Percentiles rank a stretch among this genome's conserved stretches.
Conservation (phyloP, 2,329 filamentous ascomycete genomes). For the Clonostachys rhizophaga region DNA sequence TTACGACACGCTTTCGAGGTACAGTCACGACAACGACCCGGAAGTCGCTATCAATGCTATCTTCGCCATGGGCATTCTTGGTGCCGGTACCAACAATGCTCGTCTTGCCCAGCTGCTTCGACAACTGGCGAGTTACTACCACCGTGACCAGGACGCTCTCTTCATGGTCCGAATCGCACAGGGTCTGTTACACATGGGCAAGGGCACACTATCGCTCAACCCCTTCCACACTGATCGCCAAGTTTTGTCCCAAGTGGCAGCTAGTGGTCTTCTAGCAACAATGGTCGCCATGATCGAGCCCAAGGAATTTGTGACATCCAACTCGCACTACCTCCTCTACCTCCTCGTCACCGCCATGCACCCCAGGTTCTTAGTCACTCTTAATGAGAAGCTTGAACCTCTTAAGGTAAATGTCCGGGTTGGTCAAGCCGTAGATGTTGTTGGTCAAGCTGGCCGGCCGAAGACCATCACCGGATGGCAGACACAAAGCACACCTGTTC, state of each 20-base stretch:
- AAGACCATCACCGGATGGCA: constrained; percentile 99
- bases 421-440: constrained; percentile 95
- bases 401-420: constrained; percentile 94
- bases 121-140: constrained; percentile 96
- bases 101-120: constrained; percentile 89
- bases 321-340: constrained; percentile 89
- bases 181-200: constrained; percentile 97
- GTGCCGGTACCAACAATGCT: constrained; percentile 97
- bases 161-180: constrained; percentile 99
- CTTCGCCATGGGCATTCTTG: constrained; percentile 96
- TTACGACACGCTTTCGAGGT: constrained; percentile 94
- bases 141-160: constrained; percentile 89
- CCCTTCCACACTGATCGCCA: constrained; percentile 99
- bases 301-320: constrained; percentile 70
- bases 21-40: constrained; percentile 97
- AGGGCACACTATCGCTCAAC: constrained; percentile 91
- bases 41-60: constrained; percentile 98
- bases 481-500: constrained; percentile 96
- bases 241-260: constrained; percentile 86
- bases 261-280: constrained; percentile 84
- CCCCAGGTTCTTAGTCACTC: constrained; percentile 90
- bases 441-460: constrained; percentile 91
- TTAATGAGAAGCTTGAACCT: constrained; percentile 91
- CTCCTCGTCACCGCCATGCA: constrained; percentile 96
- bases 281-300: constrained; percentile 93